phyloP scores from a whole-genome alignment of 2,329 filamentous ascomycete genomes.

The Ambrosiella cleistominuta region DNA sequence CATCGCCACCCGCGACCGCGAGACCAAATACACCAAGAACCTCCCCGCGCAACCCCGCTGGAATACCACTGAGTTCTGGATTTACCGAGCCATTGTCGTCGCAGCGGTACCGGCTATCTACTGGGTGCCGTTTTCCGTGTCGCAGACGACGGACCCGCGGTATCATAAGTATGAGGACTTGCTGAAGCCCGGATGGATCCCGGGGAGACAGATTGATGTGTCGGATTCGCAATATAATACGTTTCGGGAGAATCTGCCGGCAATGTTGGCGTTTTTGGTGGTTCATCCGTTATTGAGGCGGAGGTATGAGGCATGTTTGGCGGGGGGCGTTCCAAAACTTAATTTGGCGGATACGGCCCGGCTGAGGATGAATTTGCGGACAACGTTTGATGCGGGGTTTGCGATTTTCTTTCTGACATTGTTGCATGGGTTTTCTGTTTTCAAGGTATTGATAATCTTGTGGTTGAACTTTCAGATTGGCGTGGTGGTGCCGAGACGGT shows the following conservation, averaged over 20 bases:
- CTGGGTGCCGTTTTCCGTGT: conserved; percentile 73
- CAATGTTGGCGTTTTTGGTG: conserved; percentile 54
- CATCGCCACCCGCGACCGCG: conserved; percentile 19
- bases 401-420: conserved; percentile 60
- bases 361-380: conserved; percentile 32
- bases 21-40: conserved; percentile 22
- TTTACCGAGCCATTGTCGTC: conserved; percentile 57
- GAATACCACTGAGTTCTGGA: conserved; percentile 68
- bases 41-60: conserved; percentile 51
- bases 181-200: conserved; percentile 75
- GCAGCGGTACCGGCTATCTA: conserved; percentile 69
- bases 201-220: conserved; percentile 77
- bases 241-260: conserved; percentile 75
- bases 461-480: conserved; percentile 67
- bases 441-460: conserved; percentile 69
- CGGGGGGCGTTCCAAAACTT: conserved; percentile 18
- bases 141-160: conserved; percentile 62
- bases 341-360: conserved; percentile 41
- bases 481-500: conserved; percentile 49
- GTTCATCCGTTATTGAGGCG: conserved; percentile 65
- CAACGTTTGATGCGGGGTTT: conserved; percentile 69
- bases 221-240: conserved; percentile 75
- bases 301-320: conserved; percentile 38
- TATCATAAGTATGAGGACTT: conserved; percentile 56
- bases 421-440: conserved; percentile 68